A percentile compares a stretch with the other conserved stretches of the same genome.
Evolutionary conservation across 2,329 filamentous ascomycete species (phyloP).

Genomic region (Cordyceps militaris): DNA sequence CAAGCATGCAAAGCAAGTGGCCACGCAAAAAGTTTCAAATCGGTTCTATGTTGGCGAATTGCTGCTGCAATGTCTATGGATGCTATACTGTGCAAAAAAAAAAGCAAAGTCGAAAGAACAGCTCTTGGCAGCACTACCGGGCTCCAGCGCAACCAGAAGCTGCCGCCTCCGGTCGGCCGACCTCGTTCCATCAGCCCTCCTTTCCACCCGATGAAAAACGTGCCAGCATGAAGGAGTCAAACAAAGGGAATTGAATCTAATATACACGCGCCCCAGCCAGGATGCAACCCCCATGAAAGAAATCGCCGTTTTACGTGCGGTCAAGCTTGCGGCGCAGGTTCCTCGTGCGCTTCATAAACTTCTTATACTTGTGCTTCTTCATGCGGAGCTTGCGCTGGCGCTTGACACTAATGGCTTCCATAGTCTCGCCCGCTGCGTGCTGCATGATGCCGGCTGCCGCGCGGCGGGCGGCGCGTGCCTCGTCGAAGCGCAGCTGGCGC

Average conservation of each 20-base stretch:
- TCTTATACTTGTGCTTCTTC: slow-evolving; percentile 99
- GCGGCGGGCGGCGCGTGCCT: slow-evolving; percentile 41
- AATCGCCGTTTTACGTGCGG: slow-evolving; percentile 42
- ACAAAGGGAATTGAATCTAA: slow-evolving; percentile 9
- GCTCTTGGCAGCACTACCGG: not conserved
- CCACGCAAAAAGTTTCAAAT: not conserved
- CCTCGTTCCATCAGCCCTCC: slow-evolving; percentile 4
- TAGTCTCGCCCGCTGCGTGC: slow-evolving; percentile 25
- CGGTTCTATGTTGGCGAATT: slow-evolving; percentile 7
- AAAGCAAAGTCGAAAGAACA: slow-evolving; percentile 10
- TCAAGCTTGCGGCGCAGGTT: slow-evolving; percentile 81
- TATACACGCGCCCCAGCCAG: slow-evolving; percentile 7
- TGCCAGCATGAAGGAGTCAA: slow-evolving; percentile 5
- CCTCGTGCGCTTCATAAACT: slow-evolving; percentile 88
- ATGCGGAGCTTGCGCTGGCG: slow-evolving; percentile 93
- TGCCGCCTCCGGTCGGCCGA: not conserved
- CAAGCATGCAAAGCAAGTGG: not conserved
- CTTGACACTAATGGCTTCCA: slow-evolving; percentile 84
- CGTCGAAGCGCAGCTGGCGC: slow-evolving; percentile 54
- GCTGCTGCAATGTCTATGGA: slow-evolving; percentile 11
- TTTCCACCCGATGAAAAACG: not conserved
- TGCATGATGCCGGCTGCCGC: no score
- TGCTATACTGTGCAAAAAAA: slow-evolving; percentile 1
- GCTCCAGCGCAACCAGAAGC: not conserved
- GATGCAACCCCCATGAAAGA: not conserved